Evolutionary conservation across 352 stramenopile genomes (phyloP), one percentile per base, ranked within the genome.

Genomic region (Blastocystis sp.): DNA sequence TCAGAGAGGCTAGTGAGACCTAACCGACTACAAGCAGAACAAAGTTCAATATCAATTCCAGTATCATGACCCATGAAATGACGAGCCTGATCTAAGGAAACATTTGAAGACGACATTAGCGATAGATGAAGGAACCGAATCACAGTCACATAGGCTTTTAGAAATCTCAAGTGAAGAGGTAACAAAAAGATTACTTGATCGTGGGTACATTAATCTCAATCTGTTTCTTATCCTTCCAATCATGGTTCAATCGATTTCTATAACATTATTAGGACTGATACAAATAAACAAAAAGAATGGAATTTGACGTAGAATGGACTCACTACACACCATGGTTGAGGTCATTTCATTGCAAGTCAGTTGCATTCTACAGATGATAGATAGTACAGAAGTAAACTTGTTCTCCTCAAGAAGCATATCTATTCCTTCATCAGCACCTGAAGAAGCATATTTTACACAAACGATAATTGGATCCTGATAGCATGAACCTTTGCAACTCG

Each of bases 21-120:
- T 29, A 83, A 27, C 9, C 63, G n/a, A 63, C 52, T 29, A n/a
- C 21, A 27, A 16, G 37, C 71, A 32, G 32, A n/a, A 27, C 71
- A 83, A 3, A 83, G 29, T 49, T 83, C 71, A 11, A 83, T 29
- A 42, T 83, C 71, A 52, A 83, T 32, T 66, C 71, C 71, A 42
- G 71, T 52, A 0, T 83, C 46, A 14, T 27, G 49, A 29, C 39
- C 32, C 14, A 83, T 52, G 9, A 83, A 56, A n/a, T 83, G 71
- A 37, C 71, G 71, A 21, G 58, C 42, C 29, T 83, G 71, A 9
- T 37, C 7, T n/a, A 83, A 52, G 16, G 46, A 57, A 11, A 83
- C 27, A 24, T 27, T 66, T 19, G 42, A n/a, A 6, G 42, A 39
- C 35, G 12, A 65, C 9, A 83, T 32, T 19, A 42, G 14, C 29